phyloP scores from a whole-genome alignment of 768 basidiomycete genomes.

The Russula brevipes region DNA sequence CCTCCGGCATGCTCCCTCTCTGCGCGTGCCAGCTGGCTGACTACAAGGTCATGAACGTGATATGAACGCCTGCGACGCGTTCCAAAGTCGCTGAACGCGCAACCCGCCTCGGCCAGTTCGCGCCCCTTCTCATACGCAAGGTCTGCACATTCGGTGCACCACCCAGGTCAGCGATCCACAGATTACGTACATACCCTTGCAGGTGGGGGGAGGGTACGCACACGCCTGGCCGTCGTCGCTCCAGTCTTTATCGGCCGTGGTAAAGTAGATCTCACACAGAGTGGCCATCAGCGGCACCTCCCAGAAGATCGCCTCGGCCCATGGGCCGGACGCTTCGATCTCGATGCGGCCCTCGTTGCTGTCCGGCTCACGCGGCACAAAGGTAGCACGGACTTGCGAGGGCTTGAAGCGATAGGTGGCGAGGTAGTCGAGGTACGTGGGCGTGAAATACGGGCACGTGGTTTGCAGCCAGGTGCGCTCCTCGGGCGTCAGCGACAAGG shows the following conservation, averaged over 20 bases:
- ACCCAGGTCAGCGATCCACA: neutral
- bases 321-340: slow-evolving; percentile 67
- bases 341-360: slow-evolving; percentile 54
- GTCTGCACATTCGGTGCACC: slow-evolving; percentile 40
- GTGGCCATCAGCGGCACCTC: slow-evolving; percentile 94
- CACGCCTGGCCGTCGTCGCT: slow-evolving; percentile 76
- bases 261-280: slow-evolving; percentile 87
- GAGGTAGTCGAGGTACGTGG: slow-evolving; percentile 74
- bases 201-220: slow-evolving; percentile 29
- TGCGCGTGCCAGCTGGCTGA: slow-evolving; percentile 65
- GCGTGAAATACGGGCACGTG: slow-evolving; percentile 69
- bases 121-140: slow-evolving; percentile 67
- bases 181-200: neutral
- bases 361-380: slow-evolving; percentile 42
- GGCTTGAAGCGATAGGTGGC: slow-evolving; percentile 64
- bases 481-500: slow-evolving; percentile 49
- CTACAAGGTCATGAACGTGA: slow-evolving; percentile 68
- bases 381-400: slow-evolving; percentile 61
- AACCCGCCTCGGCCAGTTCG: slow-evolving; percentile 56
- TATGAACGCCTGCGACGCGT: slow-evolving; percentile 76
- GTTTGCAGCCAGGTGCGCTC: slow-evolving; percentile 65
- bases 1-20: slow-evolving; percentile 40
- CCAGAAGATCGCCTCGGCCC: slow-evolving; percentile 87
- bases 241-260: slow-evolving; percentile 73
- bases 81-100: slow-evolving; percentile 80